Percentiles rank a stretch among this genome's conserved stretches.
phyloP scores from a whole-genome alignment of 164 flowering plant species.

The Cinnamomum chago region DNA sequence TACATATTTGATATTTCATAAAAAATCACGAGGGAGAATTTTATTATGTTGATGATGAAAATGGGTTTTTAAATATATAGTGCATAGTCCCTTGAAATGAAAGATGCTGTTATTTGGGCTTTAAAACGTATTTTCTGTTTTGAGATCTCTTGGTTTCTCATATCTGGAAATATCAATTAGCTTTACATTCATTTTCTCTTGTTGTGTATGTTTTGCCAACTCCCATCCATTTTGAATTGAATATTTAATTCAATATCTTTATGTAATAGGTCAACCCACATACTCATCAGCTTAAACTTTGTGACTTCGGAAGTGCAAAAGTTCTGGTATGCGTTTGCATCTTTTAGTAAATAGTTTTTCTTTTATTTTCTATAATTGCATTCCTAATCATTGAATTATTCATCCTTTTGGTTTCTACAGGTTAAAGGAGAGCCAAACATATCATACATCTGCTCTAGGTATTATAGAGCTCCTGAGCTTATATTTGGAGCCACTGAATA shows the following conservation, averaged over 20 bases:
- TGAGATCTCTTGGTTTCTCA: neutral
- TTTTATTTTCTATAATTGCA: too few species aligned
- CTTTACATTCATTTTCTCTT: neutral
- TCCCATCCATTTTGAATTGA: neutral
- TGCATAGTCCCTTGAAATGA: too few species aligned
- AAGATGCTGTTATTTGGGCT: too few species aligned
- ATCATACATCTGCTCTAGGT: conserved; percentile 62
- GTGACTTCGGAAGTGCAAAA: conserved; percentile 75
- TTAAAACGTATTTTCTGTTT: too few species aligned
- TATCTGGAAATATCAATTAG: too few species aligned
- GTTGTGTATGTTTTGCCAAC: neutral
- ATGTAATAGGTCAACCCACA: conserved; percentile 55
- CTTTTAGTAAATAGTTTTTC: neutral
- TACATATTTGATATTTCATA: too few species aligned
- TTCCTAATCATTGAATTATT: conserved; percentile 1
- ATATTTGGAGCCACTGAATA: conserved; percentile 69
- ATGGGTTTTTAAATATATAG: too few species aligned
- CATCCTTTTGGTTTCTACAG: conserved; percentile 15
- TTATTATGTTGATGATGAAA: too few species aligned
- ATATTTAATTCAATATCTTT: neutral
- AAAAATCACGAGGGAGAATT: too few species aligned
- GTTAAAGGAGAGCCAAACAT: conserved; percentile 61
- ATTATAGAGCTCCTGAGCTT: conserved; percentile 67
- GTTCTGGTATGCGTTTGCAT: conserved; percentile 36
- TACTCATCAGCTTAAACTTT: conserved; percentile 57